Evolutionary conservation across 352 stramenopile genomes (phyloP), one percentile per base, ranked within the genome.

Genomic region (Pythium coloratum): DNA sequence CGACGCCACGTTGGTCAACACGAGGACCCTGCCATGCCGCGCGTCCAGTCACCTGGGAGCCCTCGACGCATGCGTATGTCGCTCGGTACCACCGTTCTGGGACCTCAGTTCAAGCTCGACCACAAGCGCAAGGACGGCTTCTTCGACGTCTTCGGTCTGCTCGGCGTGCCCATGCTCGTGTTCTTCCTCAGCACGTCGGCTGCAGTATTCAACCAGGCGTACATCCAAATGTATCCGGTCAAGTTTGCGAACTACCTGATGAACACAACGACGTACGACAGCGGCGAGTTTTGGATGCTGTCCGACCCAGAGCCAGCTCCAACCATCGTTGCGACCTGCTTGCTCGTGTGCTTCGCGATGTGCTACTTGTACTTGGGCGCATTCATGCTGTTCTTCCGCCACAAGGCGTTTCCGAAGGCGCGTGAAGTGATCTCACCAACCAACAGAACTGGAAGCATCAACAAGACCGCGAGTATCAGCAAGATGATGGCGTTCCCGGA

Each of bases 261-360:
- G 71, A 56, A 76, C 42, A 88, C 80, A 1, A 62, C 71, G 12
- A 61, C 40, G 8, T 73, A 78, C 16, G 77, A 88, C 51, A 70
- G 75, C 13, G 80, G 80, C 13, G 72, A 86, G 13, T 88, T 88
- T 40, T 73, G 82, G 59, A 59, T 85, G 42, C 65, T 84, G 36
- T 66, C 75, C 0, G 69, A 78, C 30, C 67, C 76, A 2, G 73
- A 77, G 14, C 46, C 63, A 6, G 65, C 34, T 0, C 76, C 76
- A 1, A 74, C 74, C 8, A 69, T 79, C 28, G 65, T 74, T 8
- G 77, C 76, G 8, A 68, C 72, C 1, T 42, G 69, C 8, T 58
- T 78, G 36, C 53, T 88, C 6, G 55, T 76, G 20, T 49, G 75
- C 12, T 80, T 81, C 38, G 72, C 59, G 3, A 64, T 42, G 2